Percentiles rank a stretch among this genome's conserved stretches.
phyloP scores from a whole-genome alignment of 305 asterid genomes.

The Solanum chacoense region DNA sequence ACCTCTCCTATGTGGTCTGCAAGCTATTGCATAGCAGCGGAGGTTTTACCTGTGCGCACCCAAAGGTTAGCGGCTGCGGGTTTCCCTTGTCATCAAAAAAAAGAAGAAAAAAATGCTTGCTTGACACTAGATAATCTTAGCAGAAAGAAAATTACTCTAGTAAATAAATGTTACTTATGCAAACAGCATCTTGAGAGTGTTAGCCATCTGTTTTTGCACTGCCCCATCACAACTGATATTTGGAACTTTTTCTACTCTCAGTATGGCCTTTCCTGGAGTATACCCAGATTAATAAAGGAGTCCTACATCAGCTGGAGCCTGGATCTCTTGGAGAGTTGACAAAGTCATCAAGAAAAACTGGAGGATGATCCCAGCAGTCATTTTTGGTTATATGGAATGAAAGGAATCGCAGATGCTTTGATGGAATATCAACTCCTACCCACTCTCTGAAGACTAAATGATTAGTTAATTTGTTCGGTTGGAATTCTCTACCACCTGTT shows the following conservation, averaged over 20 bases:
- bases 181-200: background rate
- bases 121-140: background rate
- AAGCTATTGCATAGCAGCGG: too few relatives aligned
- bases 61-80: too few relatives aligned
- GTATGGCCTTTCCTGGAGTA: background rate
- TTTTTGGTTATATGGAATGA: background rate
- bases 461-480: background rate
- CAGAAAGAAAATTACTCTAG: background rate
- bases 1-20: too few relatives aligned
- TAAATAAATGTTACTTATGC: background rate
- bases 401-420: background rate
- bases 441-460: background rate
- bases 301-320: background rate
- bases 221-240: background rate
- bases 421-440: background rate
- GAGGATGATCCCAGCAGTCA: background rate
- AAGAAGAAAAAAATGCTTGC: background rate
- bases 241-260: background rate
- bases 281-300: background rate
- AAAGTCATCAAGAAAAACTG: background rate
- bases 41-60: too few relatives aligned
- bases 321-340: background rate
- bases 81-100: too few relatives aligned
- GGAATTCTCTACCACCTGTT: background rate
- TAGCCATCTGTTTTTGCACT: background rate